These are phyloP conservation scores for Dalbergia cochinchinensis DNA, from an alignment of 306 rosid species.

Conservation along the genomic window DNA sequence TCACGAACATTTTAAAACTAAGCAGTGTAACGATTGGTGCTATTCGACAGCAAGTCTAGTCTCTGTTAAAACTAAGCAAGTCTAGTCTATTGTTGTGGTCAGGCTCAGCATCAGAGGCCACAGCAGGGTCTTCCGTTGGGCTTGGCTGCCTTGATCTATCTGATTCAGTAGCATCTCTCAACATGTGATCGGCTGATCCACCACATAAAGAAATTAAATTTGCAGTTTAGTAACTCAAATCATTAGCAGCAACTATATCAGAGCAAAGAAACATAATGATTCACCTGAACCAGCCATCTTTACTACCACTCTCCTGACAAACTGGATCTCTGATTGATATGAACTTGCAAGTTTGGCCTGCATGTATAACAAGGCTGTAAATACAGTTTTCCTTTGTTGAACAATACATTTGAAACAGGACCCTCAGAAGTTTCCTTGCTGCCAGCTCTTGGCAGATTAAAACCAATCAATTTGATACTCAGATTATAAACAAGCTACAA, in stretches of 20 bases:
- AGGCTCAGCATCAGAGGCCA: constrained; percentile 51
- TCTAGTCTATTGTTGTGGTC: constrained; percentile 48
- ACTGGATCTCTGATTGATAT: constrained; percentile 69
- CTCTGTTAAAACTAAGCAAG: no score
- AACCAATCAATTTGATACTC: constrained; percentile 18
- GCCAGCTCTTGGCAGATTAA: constrained; percentile 37
- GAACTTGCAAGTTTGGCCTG: constrained; percentile 71
- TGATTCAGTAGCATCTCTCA: constrained; percentile 50
- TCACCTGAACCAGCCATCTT: constrained; percentile 78
- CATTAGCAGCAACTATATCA: neutral
- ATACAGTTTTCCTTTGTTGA: neutral
- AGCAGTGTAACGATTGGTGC: neutral
- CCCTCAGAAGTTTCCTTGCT: constrained; percentile 6
- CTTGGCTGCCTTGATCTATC: constrained; percentile 39
- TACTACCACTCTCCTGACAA: constrained; percentile 54
- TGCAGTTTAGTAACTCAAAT: constrained; percentile 3
- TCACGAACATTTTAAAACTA: neutral
- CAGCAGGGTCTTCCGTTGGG: constrained; percentile 58
- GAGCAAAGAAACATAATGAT: constrained; percentile 20
- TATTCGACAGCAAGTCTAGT: no score
- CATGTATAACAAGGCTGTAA: constrained; percentile 34
- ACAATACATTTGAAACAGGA: neutral
- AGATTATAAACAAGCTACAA: constrained; percentile 27
- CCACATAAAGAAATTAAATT: constrained; percentile 17
- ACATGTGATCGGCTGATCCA: constrained; percentile 50